Conservation (phyloP, 2,329 filamentous ascomycete species). For the Fusarium hostae region DNA sequence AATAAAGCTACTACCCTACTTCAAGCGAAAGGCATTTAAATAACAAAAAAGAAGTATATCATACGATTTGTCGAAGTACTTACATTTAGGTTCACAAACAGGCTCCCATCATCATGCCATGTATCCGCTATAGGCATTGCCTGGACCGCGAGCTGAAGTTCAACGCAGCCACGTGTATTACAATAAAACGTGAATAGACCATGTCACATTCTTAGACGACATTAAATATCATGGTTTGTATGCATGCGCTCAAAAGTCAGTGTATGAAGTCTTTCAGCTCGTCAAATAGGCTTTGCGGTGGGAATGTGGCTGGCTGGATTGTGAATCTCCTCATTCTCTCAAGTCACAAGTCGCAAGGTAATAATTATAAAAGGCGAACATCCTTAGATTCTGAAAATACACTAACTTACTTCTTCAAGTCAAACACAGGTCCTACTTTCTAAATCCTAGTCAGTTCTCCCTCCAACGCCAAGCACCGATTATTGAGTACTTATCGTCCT, state of each 20-base stretch:
- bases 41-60: no score
- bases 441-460: accelerated
- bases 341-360: background rate
- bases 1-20: no score
- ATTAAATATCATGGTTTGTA: accelerated
- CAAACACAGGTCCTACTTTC: no score
- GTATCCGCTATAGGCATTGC: accelerated
- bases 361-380: no score
- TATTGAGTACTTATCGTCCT: no score
- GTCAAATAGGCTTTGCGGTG: background rate
- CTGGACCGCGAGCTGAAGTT: accelerated
- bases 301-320: background rate
- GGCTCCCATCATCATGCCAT: background rate
- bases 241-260: background rate
- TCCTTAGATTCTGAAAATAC: no score
- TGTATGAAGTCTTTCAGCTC: background rate
- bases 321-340: background rate
- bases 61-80: no score
- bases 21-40: no score
- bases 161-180: accelerated
- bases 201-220: background rate
- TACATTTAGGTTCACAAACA: background rate
- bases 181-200: background rate
- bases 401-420: no score
- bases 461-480: no score